These are phyloP conservation scores for Epichloe gansuensis DNA, from an alignment of 2,329 filamentous ascomycete species.

Conservation along the genomic window DNA sequence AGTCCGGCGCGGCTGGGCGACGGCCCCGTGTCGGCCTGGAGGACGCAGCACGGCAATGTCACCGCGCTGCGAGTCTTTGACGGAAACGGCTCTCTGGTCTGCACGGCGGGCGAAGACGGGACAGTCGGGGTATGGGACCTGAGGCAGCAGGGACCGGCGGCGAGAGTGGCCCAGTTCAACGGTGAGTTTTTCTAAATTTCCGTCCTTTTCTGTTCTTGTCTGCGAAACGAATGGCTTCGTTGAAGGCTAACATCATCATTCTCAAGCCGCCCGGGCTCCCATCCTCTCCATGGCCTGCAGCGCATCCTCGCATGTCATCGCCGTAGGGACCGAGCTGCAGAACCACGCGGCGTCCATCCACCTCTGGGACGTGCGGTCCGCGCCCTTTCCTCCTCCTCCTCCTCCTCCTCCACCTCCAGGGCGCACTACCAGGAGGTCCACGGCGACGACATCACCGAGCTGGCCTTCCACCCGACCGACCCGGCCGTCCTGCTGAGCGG, in stretches of 20 bases:
- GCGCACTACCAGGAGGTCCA: constrained; percentile 52
- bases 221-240: not conserved
- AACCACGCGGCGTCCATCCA: constrained; percentile 49
- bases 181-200: constrained; percentile 24
- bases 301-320: constrained; percentile 44
- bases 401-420: constrained; percentile 20
- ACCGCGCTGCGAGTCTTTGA: constrained; percentile 49
- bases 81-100: constrained; percentile 39
- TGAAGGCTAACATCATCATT: not conserved
- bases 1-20: constrained; percentile 44
- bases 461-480: constrained; percentile 45
- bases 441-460: constrained; percentile 54
- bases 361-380: constrained; percentile 49
- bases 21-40: constrained; percentile 36
- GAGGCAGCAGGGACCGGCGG: constrained; percentile 29
- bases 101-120: constrained; percentile 63
- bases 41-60: constrained; percentile 48
- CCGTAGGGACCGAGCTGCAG: constrained; percentile 61
- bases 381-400: too few species aligned
- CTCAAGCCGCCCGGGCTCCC: constrained; percentile 32
- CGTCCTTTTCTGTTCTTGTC: not conserved
- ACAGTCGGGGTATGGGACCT: constrained; percentile 55
- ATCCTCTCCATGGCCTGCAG: constrained; percentile 56
- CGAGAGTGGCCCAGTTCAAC: constrained; percentile 31
- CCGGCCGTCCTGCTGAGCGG: constrained; percentile 57